Conservation (phyloP, 768 basidiomycete species). For the Fibroporia radiculosa region DNA sequence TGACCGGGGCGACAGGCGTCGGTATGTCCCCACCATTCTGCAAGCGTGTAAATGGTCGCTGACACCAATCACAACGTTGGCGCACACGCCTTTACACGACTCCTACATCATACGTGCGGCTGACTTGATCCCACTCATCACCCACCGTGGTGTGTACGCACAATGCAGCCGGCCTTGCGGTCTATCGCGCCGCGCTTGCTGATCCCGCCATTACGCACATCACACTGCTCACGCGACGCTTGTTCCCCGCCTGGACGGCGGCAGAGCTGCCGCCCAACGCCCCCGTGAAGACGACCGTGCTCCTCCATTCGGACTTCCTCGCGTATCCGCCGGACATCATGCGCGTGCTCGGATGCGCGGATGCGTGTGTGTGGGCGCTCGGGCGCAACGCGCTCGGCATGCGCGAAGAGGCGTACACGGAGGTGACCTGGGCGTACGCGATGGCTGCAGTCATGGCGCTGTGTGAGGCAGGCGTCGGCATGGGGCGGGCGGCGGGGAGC, state of each 20-base stretch:
- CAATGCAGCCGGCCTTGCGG: slow-evolving; percentile 30
- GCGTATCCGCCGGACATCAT: slow-evolving; percentile 25
- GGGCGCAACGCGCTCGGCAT: slow-evolving; percentile 23
- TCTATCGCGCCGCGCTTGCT: slow-evolving; percentile 24
- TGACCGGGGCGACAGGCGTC: too few relatives aligned
- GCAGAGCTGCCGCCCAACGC: slow-evolving; percentile 22
- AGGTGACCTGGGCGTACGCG: slow-evolving; percentile 29
- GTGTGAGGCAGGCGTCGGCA: slow-evolving; percentile 21
- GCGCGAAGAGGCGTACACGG: slow-evolving; percentile 25
- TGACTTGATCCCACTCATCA: too few relatives aligned
- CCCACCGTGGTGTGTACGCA: too few relatives aligned
- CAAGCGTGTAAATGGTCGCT: too few relatives aligned
- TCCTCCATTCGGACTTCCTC: slow-evolving; percentile 27
- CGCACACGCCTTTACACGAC: too few relatives aligned
- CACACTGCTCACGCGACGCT: slow-evolving; percentile 27
- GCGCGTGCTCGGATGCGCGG: slow-evolving; percentile 22
- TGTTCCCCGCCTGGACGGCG: slow-evolving; percentile 26
- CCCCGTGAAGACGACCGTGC: slow-evolving; percentile 20
- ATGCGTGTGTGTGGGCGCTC: slow-evolving; percentile 32
- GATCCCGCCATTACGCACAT: slow-evolving; percentile 23
- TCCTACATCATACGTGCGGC: too few relatives aligned
- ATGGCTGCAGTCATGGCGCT: slow-evolving; percentile 24
- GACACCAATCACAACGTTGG: too few relatives aligned
- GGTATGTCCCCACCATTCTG: too few relatives aligned
- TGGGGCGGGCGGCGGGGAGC: slow-evolving; percentile 5